Base-by-base conservation (phyloP, 148 eudicot genomes). In the Tetragonia tetragonoides region DNA sequence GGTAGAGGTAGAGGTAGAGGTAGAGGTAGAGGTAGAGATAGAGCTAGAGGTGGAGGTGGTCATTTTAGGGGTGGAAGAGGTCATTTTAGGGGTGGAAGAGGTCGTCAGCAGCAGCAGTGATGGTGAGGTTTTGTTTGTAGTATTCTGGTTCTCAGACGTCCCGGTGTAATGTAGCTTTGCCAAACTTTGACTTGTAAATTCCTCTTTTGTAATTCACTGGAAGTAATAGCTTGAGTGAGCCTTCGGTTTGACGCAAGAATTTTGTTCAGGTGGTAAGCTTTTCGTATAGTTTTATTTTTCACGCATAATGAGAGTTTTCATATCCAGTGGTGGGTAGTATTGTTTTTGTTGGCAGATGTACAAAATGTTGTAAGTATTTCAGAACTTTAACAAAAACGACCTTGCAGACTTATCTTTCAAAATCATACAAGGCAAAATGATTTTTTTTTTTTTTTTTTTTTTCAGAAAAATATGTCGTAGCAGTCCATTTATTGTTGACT, bases 71-170 rank as follows among this genome's bases (percentile, higher is more conserved):
- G 34, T 28, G 34, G 34, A 28, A 59, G 56, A 68, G 91, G 89
- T 34, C 92, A 88, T 41, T 87, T 74, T 75, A 87, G 91, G 67
- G 83, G 90, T 49, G 85, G 92, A 53, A 88, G 95, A 81, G 89
- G 92, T 54, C 84, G 84, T 46, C 8, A 40, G 47, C 14, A 46
- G 54, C 46, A 73, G 21, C 56, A 78, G 76, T 46, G 69, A 11
- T 78, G 76, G 20, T 76, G 75, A 81, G 23, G 18, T n/a, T 20
- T n/a, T 28, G 64, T 67, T 68, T 56, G 59, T 68, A 4, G 28
- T 69, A 38, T 39, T 77, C 4, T 42, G 23, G 41, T 57, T 57
- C 16, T 56, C 37, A 21, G 21, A 46, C 56, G 46, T 70, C 23
- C 23, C 8, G 56, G 18, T 34, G 44, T 60, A 59, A 57, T 10